Percentiles rank a stretch among this genome's conserved stretches.
Evolutionary conservation across 208 protist genomes (phyloP).

Genomic region (Giardia muris): DNA sequence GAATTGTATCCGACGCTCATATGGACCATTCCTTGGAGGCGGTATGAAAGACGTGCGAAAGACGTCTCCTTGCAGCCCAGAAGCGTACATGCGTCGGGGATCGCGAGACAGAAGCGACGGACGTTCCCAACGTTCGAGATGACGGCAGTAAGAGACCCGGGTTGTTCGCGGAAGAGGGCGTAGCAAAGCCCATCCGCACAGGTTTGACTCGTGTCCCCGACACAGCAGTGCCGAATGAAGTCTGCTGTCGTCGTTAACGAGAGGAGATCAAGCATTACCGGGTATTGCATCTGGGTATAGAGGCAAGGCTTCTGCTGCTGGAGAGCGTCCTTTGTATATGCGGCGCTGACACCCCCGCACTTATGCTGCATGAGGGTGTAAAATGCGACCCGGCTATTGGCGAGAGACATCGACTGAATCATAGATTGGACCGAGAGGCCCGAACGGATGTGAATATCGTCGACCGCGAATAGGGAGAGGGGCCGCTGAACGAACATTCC

Average conservation of each 20-base stretch:
- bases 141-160: not conserved
- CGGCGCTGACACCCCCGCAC: not conserved
- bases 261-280: not conserved
- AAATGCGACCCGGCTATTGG: not conserved
- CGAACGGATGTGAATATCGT: not conserved
- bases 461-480: not conserved
- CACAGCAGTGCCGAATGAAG: not conserved
- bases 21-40: not conserved
- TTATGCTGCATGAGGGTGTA: not conserved
- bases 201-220: not conserved
- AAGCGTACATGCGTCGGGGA: not conserved
- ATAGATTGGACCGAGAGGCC: not conserved
- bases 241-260: not conserved
- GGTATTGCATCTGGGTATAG: not conserved
- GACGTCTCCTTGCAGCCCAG: not conserved
- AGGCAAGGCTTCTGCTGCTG: not conserved
- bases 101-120: not conserved
- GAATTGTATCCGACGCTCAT: not conserved
- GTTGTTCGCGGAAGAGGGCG: not conserved
- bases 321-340: not conserved
- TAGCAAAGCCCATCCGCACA: not conserved
- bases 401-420: not conserved
- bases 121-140: not conserved
- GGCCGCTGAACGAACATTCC: not conserved
- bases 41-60: not conserved